These are phyloP conservation scores for Herpomyces periplanetae DNA, from an alignment of 2,329 filamentous ascomycete species.

Conservation along the genomic window DNA sequence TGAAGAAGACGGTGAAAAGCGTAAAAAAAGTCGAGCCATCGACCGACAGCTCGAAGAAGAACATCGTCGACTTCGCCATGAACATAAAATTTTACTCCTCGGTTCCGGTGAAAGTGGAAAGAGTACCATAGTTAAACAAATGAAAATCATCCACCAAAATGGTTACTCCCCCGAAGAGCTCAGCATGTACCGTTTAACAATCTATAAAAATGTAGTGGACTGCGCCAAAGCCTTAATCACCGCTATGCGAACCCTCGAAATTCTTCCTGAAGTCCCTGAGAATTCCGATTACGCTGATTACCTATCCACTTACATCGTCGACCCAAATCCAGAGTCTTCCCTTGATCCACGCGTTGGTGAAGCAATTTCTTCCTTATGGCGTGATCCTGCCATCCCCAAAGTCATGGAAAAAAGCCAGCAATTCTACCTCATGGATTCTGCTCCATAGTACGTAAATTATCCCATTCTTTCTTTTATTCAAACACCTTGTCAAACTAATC, in stretches of 20 bases:
- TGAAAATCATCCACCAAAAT: conserved; percentile 98
- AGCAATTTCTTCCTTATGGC: conserved; percentile 59
- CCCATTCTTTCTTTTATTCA: not conserved
- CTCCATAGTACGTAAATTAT: conserved; percentile 35
- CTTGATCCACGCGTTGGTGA: conserved; percentile 43
- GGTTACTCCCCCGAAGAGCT: conserved; percentile 83
- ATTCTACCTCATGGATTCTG: conserved; percentile 97
- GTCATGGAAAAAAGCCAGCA: conserved; percentile 81
- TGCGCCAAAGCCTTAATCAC: conserved; percentile 73
- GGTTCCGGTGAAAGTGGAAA: conserved; percentile 98
- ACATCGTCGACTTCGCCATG: conserved; percentile 53
- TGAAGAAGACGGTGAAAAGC: conserved; percentile 56
- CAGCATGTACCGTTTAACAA: conserved; percentile 65
- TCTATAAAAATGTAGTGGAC: conserved; percentile 92
- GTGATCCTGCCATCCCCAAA: conserved; percentile 38
- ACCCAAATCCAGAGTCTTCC: conserved; percentile 51
- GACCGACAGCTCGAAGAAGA: conserved; percentile 80
- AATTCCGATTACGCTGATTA: conserved; percentile 39
- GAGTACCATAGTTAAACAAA: conserved; percentile 97
- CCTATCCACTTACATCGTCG: conserved; percentile 50
- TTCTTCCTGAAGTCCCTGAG: conserved; percentile 28
- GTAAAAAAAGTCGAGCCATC: conserved; percentile 84
- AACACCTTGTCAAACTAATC: conserved; percentile 1
- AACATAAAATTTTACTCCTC: conserved; percentile 91
- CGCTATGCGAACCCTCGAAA: conserved; percentile 65